These are phyloP conservation scores for Oryza meyeriana DNA, from an alignment of 176 grass and related monocot species.

Conservation along the genomic window DNA sequence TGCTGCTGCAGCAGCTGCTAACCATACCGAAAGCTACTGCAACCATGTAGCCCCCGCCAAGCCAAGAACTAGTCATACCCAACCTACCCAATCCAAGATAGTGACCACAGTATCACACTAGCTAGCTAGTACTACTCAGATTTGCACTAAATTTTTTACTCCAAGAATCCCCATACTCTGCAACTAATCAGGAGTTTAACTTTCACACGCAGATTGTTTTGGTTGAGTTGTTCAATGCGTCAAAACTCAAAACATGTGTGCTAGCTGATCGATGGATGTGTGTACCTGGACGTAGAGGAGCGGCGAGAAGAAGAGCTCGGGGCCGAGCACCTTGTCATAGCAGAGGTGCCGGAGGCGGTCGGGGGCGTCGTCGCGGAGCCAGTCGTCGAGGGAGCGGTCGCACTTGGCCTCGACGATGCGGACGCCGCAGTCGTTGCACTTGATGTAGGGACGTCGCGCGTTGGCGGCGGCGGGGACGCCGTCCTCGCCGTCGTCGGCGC, in stretches of 20 bases:
- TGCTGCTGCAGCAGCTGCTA: neutral
- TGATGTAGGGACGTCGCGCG: conserved; percentile 50
- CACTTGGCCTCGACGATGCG: conserved; percentile 85
- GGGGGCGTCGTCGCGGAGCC: conserved; percentile 43
- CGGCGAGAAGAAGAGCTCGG: conserved; percentile 82
- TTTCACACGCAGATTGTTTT: neutral
- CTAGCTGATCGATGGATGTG: neutral
- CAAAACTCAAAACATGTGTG: neutral
- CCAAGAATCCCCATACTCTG: neutral
- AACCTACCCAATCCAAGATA: neutral
- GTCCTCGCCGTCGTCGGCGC: conserved; percentile 24
- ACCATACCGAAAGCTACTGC: conserved; percentile 30
- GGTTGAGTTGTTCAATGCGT: neutral
- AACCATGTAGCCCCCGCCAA: neutral
- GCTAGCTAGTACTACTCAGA: neutral
- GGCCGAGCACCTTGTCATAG: conserved; percentile 80
- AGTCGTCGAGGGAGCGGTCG: conserved; percentile 46
- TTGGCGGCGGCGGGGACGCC: neutral
- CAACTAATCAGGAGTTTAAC: neutral
- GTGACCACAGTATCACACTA: neutral
- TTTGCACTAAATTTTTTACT: neutral
- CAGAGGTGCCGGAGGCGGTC: conserved; percentile 43
- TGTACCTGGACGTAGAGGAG: conserved; percentile 81
- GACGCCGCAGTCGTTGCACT: conserved; percentile 94
- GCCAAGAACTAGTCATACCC: neutral